Conservation (phyloP, 176 grass and related monocot species). For the Phoenix roebelenii region DNA sequence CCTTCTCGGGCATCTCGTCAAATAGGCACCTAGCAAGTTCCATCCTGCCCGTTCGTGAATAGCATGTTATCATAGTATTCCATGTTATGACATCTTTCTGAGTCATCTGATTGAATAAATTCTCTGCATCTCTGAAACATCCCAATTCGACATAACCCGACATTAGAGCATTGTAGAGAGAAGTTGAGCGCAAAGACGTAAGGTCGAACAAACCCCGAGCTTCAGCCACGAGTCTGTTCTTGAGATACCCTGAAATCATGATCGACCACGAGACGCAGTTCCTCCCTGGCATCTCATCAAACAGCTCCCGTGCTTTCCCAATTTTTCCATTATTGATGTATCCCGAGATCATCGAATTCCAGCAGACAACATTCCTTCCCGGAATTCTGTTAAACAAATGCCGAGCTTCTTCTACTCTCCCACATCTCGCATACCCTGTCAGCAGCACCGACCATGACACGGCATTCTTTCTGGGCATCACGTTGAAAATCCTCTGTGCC, state of each 20-base stretch:
- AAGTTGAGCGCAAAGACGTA: background rate
- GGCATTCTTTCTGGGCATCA: slow-evolving; percentile 42
- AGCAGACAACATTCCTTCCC: slow-evolving; percentile 32
- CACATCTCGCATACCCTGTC: slow-evolving; percentile 27
- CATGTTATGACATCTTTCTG: slow-evolving; percentile 35
- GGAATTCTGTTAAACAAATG: slow-evolving; percentile 47
- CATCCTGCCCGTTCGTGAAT: slow-evolving; percentile 41
- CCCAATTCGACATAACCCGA: slow-evolving; percentile 33
- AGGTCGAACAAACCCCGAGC: slow-evolving; percentile 26
- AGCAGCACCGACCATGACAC: slow-evolving; percentile 46
- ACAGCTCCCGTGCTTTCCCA: slow-evolving; percentile 29
- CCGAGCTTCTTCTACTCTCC: slow-evolving; percentile 40
- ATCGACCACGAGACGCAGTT: slow-evolving; percentile 35
- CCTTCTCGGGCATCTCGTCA: slow-evolving; percentile 43
- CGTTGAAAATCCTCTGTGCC: slow-evolving; percentile 35
- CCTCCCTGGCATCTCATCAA: slow-evolving; percentile 38
- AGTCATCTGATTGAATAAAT: slow-evolving; percentile 40
- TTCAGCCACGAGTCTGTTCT: slow-evolving; percentile 22
- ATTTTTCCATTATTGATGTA: slow-evolving; percentile 35
- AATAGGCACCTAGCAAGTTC: slow-evolving; percentile 34
- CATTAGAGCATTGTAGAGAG: slow-evolving; percentile 33
- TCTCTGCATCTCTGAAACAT: slow-evolving; percentile 34
- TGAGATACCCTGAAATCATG: slow-evolving; percentile 46
- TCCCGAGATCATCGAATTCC: slow-evolving; percentile 57
- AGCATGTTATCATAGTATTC: slow-evolving; percentile 61